These are phyloP conservation scores for Saccharomyces pastorianus DNA, from an alignment of 1,139 yeast genomes.

Conservation along the genomic window DNA sequence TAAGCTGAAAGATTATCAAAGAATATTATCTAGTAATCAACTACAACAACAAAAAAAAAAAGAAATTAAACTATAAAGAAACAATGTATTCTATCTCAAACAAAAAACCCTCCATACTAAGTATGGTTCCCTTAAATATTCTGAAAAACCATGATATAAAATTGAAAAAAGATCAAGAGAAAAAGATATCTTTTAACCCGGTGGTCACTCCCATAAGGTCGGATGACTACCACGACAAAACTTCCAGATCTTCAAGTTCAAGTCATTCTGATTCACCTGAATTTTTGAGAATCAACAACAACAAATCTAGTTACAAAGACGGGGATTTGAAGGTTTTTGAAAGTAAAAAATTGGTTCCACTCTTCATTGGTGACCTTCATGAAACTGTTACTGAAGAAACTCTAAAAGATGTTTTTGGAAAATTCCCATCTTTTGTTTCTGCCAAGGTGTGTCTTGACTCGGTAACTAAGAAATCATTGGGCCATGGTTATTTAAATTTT, in stretches of 20 bases:
- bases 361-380: slow-evolving; percentile 44
- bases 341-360: neutral
- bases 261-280: neutral
- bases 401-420: slow-evolving; percentile 33
- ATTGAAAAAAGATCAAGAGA: neutral
- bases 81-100: neutral
- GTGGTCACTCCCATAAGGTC: neutral
- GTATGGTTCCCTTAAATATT: neutral
- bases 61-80: neutral
- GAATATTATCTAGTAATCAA: neutral
- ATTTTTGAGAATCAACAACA: neutral
- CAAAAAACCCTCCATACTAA: neutral
- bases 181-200: neutral
- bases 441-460: slow-evolving; percentile 41
- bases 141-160: neutral
- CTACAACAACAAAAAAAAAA: neutral
- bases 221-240: neutral
- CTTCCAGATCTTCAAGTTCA: neutral
- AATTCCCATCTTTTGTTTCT: slow-evolving; percentile 37
- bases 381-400: slow-evolving; percentile 35
- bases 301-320: neutral
- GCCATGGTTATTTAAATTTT: slow-evolving; percentile 48
- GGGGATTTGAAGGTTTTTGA: neutral
- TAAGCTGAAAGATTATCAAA: neutral
- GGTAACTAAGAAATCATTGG: slow-evolving; percentile 36